phyloP scores from a whole-genome alignment of 2,329 filamentous ascomycete genomes.

The Scytalidium lignicola region DNA sequence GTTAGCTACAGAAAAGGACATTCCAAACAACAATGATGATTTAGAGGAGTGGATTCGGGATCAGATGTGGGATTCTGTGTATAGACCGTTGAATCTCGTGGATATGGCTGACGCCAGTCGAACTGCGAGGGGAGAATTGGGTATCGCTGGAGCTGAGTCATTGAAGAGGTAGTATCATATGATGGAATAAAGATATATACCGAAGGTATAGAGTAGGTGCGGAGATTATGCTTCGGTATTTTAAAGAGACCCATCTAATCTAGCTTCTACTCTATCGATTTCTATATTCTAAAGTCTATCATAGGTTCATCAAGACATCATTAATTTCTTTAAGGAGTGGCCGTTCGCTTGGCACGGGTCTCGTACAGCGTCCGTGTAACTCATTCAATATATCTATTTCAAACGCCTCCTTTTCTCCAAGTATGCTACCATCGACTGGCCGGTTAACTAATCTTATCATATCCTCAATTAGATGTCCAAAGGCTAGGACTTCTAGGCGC shows the following conservation, averaged over 20 bases:
- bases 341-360: constrained; percentile 21
- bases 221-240: too few relatives aligned
- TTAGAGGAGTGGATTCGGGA: constrained; percentile 58
- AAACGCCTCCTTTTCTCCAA: constrained; percentile 22
- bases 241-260: not conserved
- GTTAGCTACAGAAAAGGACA: constrained; percentile 57
- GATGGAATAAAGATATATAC: too few relatives aligned
- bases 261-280: not conserved
- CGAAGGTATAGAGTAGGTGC: too few relatives aligned
- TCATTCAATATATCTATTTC: constrained; percentile 21
- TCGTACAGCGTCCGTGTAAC: constrained; percentile 24
- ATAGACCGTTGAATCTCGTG: constrained; percentile 58
- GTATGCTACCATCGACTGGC: constrained; percentile 12
- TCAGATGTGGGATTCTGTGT: constrained; percentile 76
- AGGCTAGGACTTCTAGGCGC: constrained; percentile 41
- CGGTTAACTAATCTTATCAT: constrained; percentile 31
- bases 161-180: not conserved
- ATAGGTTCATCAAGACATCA: constrained; percentile 15
- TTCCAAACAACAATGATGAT: constrained; percentile 45
- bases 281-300: not conserved
- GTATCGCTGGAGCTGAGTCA: constrained; percentile 29
- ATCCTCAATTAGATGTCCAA: constrained; percentile 42
- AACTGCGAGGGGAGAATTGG: constrained; percentile 55
- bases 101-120: constrained; percentile 45
- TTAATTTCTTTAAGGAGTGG: constrained; percentile 22